These are phyloP conservation scores for Escallonia rubra DNA, from an alignment of 129 eudicot genomes.

Conservation along the genomic window DNA sequence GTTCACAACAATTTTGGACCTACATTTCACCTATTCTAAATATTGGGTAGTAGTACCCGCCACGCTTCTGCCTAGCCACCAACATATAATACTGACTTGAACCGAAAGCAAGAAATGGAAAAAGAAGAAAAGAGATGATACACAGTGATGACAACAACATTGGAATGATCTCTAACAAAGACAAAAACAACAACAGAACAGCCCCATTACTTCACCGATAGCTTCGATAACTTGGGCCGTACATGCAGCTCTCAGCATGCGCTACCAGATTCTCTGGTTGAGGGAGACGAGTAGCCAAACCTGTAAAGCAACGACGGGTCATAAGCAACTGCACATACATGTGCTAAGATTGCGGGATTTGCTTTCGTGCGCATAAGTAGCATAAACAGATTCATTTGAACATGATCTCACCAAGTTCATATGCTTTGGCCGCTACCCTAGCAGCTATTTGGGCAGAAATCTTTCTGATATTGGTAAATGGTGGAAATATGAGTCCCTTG, in stretches of 20 bases:
- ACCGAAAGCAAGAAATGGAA: neutral
- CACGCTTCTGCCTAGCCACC: neutral
- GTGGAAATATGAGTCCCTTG: constrained; percentile 81
- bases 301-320: constrained; percentile 24
- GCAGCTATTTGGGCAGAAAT: constrained; percentile 73
- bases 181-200: neutral
- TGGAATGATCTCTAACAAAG: too few species aligned
- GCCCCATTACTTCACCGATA: constrained; percentile 46
- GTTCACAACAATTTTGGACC: too few species aligned
- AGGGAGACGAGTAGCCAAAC: constrained; percentile 89
- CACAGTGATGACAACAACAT: neutral
- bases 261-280: constrained; percentile 71
- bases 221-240: constrained; percentile 81
- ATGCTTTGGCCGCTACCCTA: constrained; percentile 63
- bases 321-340: neutral
- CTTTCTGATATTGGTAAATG: constrained; percentile 75
- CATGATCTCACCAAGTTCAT: constrained; percentile 48
- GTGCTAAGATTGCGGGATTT: neutral
- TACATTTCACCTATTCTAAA: too few species aligned
- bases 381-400: neutral
- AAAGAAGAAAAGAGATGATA: neutral
- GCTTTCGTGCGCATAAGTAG: neutral
- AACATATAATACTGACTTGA: neutral
- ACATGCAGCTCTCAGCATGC: constrained; percentile 97
- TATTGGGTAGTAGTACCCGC: too few species aligned